Base-by-base conservation (phyloP, 306 rosid genomes). In the Malus fusca region DNA sequence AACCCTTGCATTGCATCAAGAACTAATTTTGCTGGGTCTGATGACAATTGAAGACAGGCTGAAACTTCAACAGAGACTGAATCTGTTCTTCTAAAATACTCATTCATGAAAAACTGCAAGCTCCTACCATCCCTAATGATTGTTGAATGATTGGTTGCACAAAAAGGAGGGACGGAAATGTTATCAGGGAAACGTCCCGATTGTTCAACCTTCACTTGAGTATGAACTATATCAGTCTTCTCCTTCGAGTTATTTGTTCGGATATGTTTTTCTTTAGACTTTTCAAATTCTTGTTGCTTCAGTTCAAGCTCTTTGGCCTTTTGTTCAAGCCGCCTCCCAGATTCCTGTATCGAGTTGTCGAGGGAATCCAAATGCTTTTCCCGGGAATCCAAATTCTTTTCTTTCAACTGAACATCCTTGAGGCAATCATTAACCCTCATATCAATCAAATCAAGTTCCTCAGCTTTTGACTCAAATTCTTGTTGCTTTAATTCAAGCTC, bases 1-100 rank as follows among this genome's bases (percentile, higher is more conserved):
- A 87, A 87, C n/a, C 86, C 88, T 70, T 63, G 69, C 78, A 87
- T 74, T 26, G 85, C 88, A 77, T 87, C 89, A 51, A 89, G 72
- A 25, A 87, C 90, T 75, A 87, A 75, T 66, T 75, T 85, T 3
- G 84, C 80, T 1, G 89, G 89, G 70, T 84, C 69, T 2, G 66
- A 33, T 8, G 86, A 87, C 6, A 71, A 51, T 72, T 26, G 72
- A 42, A 88, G 88, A 74, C 77, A 59, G 11, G 28, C n/a, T 11
- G 71, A 58, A 8, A 87, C 46, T 64, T 81, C 79, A 6, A 5
- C 37, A 44, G 81, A 42, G 5, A 77, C 66, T 30, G 46, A 56
- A 46, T 81, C 88, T 22, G 77, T 82, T 58, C 59, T 75, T 58
- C 83, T 75, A 22, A 89, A 56, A 69, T 81, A 77, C 67, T 74